phyloP scores from a whole-genome alignment of 2,329 filamentous ascomycete species.

The Escovopsis sp. region DNA sequence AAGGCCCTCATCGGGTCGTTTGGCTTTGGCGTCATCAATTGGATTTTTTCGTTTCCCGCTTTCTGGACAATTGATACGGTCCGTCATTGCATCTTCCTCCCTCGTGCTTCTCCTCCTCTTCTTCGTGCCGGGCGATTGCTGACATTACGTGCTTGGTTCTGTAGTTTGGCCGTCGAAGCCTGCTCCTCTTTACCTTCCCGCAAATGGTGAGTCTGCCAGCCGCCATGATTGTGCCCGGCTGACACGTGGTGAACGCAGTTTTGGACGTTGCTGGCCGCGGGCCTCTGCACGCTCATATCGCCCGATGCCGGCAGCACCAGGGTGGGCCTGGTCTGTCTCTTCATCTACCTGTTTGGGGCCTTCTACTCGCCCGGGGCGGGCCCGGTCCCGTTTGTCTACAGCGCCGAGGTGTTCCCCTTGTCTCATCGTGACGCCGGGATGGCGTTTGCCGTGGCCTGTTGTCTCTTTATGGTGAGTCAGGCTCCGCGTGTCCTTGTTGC shows the following conservation, averaged over 20 bases:
- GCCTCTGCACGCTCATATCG: conserved; percentile 22
- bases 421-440: conserved; percentile 50
- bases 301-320: conserved; percentile 23
- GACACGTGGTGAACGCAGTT: conserved; percentile 6
- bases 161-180: conserved; percentile 40
- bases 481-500: too few relatives aligned
- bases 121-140: not conserved
- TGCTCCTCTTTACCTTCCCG: conserved; percentile 51
- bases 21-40: conserved; percentile 41
- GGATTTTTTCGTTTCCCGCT: conserved; percentile 50
- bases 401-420: conserved; percentile 48
- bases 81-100: too few relatives aligned
- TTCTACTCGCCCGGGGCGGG: conserved; percentile 53
- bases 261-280: conserved; percentile 36
- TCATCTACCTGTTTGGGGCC: conserved; percentile 47
- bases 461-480: conserved; percentile 30
- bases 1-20: conserved; percentile 35
- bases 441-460: conserved; percentile 46
- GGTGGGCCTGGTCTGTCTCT: conserved; percentile 40
- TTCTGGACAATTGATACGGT: conserved; percentile 50
- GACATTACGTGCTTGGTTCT: conserved; percentile 4
- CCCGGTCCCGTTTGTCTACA: conserved; percentile 46
- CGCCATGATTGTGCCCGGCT: not conserved
- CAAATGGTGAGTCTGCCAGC: conserved; percentile 35
- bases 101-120: too few relatives aligned